Conservation (phyloP, 345 rosid species). For the Populus pruinosa region DNA sequence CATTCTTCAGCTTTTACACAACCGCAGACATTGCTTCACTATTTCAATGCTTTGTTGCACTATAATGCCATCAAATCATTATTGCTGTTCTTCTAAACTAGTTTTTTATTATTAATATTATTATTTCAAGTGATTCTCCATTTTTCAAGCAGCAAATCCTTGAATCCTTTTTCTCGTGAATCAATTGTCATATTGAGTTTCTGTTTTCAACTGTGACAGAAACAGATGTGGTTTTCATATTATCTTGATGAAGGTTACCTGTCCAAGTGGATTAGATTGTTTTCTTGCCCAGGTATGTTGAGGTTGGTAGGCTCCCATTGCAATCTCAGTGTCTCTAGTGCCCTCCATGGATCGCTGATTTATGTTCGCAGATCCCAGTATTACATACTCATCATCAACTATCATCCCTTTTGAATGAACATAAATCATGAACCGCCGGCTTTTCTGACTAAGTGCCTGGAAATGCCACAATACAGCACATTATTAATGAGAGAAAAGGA, state of each 20-base stretch:
- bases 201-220: neutral
- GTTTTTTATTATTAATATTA: neutral
- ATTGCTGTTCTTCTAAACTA: neutral
- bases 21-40: neutral
- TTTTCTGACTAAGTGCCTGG: conserved; percentile 60
- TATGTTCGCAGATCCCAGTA: conserved; percentile 94
- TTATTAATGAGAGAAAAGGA: neutral
- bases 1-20: neutral
- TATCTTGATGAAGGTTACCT: conserved; percentile 43
- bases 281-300: conserved; percentile 73
- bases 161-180: neutral
- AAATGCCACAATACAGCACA: conserved; percentile 12
- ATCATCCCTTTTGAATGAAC: conserved; percentile 98
- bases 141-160: neutral
- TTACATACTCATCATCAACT: conserved; percentile 81
- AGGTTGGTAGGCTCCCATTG: conserved; percentile 99
- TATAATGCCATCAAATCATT: neutral
- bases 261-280: conserved; percentile 64
- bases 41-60: neutral
- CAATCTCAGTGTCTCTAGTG: conserved; percentile 92
- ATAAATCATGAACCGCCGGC: conserved; percentile 83
- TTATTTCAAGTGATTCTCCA: neutral
- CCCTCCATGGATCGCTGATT: conserved; percentile 98
- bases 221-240: neutral
- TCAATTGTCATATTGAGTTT: neutral